Base-by-base conservation (phyloP, 352 stramenopile species). In the Globisporangium middletonii region DNA sequence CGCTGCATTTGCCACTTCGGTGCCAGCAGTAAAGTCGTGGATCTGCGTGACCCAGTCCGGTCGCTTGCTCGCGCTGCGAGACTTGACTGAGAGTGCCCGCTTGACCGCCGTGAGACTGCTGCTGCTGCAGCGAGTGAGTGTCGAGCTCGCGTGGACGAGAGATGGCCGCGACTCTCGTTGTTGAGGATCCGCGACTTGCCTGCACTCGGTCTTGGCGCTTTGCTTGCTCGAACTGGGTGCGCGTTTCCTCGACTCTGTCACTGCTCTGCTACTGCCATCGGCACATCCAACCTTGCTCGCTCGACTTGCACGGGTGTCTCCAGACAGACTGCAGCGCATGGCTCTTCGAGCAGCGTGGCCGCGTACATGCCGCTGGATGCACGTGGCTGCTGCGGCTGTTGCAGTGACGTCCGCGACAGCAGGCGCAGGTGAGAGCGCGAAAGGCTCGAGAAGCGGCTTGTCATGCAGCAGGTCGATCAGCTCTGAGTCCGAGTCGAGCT, bases 401-500 rank as follows among this genome's bases (percentile, higher is more conserved):
- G 27, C 12, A 11, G 9, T 38, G 7, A 13, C 33, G 33, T 38
- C 33, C 33, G 7, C 33, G 7, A 38, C 5, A 12, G 33, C 33
- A 38, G 12, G 33, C 12, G 13, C 46, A 4, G 27, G n/a, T n/a
- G 50, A 19, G 27, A 19, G 2, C 2, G 16, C n/a, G 33, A 52
- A n/a, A 4, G 33, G n/a, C 11, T 68, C 44, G 30, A 60, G 33
- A 18, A 45, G 30, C 9, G 68, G 57, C 19, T 65, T 52, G 3
- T 56, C 51, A 13, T 72, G 65, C 16, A 81, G 44, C 50, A 83
- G 65, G n/a, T 79, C 71, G 19, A 79, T 74, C 46, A 83, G 48
- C 12, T 83, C 73, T 2, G 61, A 53, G 30, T 79, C 71, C 3
- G 68, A 73, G 12, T 69, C 61, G 48, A 63, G 48, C 19, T 54